phyloP scores from a whole-genome alignment of 768 basidiomycete species.

The Mycena vitilis region DNA sequence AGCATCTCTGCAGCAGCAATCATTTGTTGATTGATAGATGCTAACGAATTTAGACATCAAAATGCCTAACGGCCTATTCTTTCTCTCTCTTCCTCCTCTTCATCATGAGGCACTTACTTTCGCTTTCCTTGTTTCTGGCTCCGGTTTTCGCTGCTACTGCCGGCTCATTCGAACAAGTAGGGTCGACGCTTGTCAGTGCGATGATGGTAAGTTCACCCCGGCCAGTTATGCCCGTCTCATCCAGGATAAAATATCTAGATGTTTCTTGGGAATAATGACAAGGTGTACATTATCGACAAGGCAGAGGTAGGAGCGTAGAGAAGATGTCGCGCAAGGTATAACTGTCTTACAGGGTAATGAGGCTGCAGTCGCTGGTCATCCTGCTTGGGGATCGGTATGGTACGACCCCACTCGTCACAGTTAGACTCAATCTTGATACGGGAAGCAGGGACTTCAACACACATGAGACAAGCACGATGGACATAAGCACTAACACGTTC shows the following conservation, averaged over 20 bases:
- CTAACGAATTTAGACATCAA: too few relatives aligned
- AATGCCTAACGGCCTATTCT: too few relatives aligned
- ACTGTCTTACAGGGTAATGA: conserved; percentile 54
- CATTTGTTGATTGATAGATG: too few relatives aligned
- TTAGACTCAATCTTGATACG: neutral
- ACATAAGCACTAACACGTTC: conserved; percentile 79
- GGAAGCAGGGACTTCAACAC: conserved; percentile 70
- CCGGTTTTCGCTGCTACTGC: conserved; percentile 46
- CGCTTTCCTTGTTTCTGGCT: conserved; percentile 39
- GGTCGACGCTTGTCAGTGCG: conserved; percentile 40
- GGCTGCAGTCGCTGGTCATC: conserved; percentile 71
- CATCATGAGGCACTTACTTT: conserved; percentile 45
- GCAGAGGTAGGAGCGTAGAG: conserved; percentile 56
- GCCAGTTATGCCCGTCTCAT: conserved; percentile 2
- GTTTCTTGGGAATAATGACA: conserved; percentile 67
- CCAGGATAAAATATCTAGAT: conserved; percentile 56
- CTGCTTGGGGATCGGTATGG: conserved; percentile 84
- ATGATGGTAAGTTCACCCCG: conserved; percentile 32
- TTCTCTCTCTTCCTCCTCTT: too few relatives aligned
- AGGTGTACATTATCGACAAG: conserved; percentile 91
- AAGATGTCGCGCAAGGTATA: neutral
- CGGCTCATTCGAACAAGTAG: conserved; percentile 59
- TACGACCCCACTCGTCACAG: conserved; percentile 34
- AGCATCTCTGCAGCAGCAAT: too few relatives aligned
- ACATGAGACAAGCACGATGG: conserved; percentile 74